These are phyloP conservation scores for Pseudognaphalium luteoalbum DNA, from an alignment of 129 eudicot genomes.

Conservation along the genomic window DNA sequence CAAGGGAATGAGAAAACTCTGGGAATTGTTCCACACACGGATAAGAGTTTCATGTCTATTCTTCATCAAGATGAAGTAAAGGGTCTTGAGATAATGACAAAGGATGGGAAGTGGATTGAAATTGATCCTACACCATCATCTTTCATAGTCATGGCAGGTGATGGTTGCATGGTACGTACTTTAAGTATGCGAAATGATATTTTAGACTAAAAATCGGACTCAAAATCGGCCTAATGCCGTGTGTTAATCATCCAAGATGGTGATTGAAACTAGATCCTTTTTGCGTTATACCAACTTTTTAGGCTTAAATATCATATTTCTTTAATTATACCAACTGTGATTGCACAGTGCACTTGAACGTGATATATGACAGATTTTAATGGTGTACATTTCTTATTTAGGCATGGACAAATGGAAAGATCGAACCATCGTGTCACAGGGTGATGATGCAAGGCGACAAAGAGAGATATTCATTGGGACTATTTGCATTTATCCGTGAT, in stretches of 20 bases:
- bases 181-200: no score
- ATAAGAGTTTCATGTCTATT: constrained; percentile 57
- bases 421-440: constrained; percentile 49
- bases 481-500: constrained; percentile 58
- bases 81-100: constrained; percentile 53
- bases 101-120: constrained; percentile 51
- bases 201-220: no score
- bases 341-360: not conserved
- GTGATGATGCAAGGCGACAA: constrained; percentile 52
- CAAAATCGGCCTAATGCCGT: no score
- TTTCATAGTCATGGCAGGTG: constrained; percentile 67
- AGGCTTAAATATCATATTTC: no score
- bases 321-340: no score
- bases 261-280: no score
- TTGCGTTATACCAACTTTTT: no score
- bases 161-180: constrained; percentile 47
- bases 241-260: no score
- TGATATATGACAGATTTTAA: not conserved
- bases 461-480: constrained; percentile 51
- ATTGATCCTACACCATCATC: constrained; percentile 55
- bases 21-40: constrained; percentile 64
- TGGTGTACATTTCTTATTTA: constrained; percentile 2
- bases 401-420: constrained; percentile 76
- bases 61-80: constrained; percentile 53
- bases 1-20: constrained; percentile 27